These are phyloP conservation scores for Roridomyces roridus DNA, from an alignment of 768 basidiomycete species.

Conservation along the genomic window DNA sequence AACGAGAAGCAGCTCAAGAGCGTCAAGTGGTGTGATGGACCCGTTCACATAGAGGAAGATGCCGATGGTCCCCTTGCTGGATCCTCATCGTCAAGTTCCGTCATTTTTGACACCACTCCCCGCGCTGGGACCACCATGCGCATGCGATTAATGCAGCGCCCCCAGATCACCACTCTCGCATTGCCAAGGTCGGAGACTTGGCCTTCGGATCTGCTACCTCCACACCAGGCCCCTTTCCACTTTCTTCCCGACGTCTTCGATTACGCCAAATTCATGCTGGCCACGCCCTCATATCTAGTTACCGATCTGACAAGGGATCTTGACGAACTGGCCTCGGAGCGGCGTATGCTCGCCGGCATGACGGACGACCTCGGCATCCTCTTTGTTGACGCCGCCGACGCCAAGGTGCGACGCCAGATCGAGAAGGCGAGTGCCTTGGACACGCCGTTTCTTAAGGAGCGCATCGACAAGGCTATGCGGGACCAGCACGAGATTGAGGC, in stretches of 20 bases:
- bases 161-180: constrained; percentile 93
- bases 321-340: constrained; percentile 74
- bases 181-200: constrained; percentile 90
- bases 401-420: constrained; percentile 80
- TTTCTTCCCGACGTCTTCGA: constrained; percentile 91
- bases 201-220: constrained; percentile 92
- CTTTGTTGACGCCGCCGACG: constrained; percentile 82
- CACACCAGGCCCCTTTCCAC: constrained; percentile 94
- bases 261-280: constrained; percentile 96
- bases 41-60: constrained; percentile 39
- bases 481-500: constrained; percentile 61
- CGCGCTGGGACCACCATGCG: constrained; percentile 65
- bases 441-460: constrained; percentile 63
- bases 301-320: constrained; percentile 76
- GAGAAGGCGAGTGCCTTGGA: constrained; percentile 81
- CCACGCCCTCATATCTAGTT: constrained; percentile 85
- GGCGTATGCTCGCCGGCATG: constrained; percentile 69
- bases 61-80: constrained; percentile 34
- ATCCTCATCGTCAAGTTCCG: constrained; percentile 47
- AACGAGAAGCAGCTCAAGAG: constrained; percentile 89
- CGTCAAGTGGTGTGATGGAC: constrained; percentile 87
- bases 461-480: constrained; percentile 67
- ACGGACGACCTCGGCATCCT: constrained; percentile 78
- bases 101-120: constrained; percentile 44
- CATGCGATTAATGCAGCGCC: constrained; percentile 92